Evolutionary conservation across 2,329 filamentous ascomycete species (phyloP).

Genomic region (Fusarium agapanthi): DNA sequence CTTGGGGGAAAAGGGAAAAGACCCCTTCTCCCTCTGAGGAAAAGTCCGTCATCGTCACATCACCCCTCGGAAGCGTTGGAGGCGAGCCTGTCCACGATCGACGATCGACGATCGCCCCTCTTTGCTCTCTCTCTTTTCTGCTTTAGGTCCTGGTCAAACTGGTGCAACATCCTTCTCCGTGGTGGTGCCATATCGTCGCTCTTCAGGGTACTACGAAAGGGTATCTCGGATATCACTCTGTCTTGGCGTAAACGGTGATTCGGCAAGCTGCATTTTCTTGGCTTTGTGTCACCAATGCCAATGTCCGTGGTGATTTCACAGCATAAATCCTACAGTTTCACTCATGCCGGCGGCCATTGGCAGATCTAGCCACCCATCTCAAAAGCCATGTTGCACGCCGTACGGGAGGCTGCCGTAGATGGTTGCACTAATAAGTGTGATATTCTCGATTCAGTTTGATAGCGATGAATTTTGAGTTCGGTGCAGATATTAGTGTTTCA

Average conservation of each 20-base stretch:
- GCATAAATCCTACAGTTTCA: neutral
- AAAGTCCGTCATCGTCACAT: constrained; percentile 23
- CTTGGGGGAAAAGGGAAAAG: constrained; percentile 6
- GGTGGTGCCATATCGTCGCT: constrained; percentile 28
- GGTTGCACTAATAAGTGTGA: constrained; percentile 11
- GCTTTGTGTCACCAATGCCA: neutral
- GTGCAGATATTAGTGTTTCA: constrained; percentile 12
- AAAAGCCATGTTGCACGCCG: neutral
- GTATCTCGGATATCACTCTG: constrained; percentile 12
- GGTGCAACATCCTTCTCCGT: constrained; percentile 15
- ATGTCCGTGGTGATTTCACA: neutral
- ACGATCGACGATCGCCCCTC: constrained; percentile 32
- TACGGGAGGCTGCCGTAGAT: constrained; percentile 19
- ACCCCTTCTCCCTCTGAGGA: constrained; percentile 3
- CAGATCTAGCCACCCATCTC: neutral
- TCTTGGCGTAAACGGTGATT: constrained; percentile 14
- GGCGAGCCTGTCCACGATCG: constrained; percentile 2
- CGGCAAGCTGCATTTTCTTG: neutral
- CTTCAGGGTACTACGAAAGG: neutral
- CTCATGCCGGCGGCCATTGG: neutral
- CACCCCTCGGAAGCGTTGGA: neutral
- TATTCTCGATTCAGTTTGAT: constrained; percentile 6
- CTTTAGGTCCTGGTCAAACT: neutral
- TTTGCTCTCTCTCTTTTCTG: neutral
- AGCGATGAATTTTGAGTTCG: constrained; percentile 20